These are phyloP conservation scores for Beauveria brongniartii DNA, from an alignment of 2,329 filamentous ascomycete genomes.

Conservation along the genomic window DNA sequence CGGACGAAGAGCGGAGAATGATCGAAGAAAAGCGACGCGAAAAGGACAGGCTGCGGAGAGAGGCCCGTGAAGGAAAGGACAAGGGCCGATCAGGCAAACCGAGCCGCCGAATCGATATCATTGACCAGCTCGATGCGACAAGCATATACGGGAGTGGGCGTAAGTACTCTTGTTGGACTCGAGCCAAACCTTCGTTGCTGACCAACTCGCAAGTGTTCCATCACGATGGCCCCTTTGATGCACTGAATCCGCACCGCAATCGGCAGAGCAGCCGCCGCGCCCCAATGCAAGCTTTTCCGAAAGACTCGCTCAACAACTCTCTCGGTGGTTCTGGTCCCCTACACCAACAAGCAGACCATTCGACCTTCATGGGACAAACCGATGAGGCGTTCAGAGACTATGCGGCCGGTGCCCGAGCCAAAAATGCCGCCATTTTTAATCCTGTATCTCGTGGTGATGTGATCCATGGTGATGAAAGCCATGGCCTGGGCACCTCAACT, in stretches of 20 bases:
- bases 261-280: slow-evolving; percentile 72
- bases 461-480: slow-evolving; percentile 74
- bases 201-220: slow-evolving; percentile 66
- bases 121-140: slow-evolving; percentile 93
- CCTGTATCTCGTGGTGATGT: slow-evolving; percentile 58
- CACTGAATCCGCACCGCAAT: slow-evolving; percentile 90
- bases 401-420: slow-evolving; percentile 32
- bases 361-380: slow-evolving; percentile 74
- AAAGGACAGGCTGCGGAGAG: slow-evolving; percentile 21
- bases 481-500: slow-evolving; percentile 86
- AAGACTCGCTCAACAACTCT: slow-evolving; percentile 85
- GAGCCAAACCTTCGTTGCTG: neutral
- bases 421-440: slow-evolving; percentile 52
- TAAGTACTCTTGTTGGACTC: slow-evolving; percentile 38
- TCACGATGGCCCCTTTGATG: slow-evolving; percentile 95
- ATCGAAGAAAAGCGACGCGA: slow-evolving; percentile 20
- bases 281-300: slow-evolving; percentile 94
- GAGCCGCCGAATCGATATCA: slow-evolving; percentile 65
- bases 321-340: slow-evolving; percentile 81
- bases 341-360: slow-evolving; percentile 73
- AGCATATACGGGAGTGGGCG: slow-evolving; percentile 89
- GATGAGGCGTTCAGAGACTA: slow-evolving; percentile 87
- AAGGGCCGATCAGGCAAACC: slow-evolving; percentile 41
- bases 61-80: slow-evolving; percentile 37
- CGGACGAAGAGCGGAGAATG: slow-evolving; percentile 41